phyloP scores from a whole-genome alignment of 2,329 filamentous ascomycete species.

The Penicillium sp. region DNA sequence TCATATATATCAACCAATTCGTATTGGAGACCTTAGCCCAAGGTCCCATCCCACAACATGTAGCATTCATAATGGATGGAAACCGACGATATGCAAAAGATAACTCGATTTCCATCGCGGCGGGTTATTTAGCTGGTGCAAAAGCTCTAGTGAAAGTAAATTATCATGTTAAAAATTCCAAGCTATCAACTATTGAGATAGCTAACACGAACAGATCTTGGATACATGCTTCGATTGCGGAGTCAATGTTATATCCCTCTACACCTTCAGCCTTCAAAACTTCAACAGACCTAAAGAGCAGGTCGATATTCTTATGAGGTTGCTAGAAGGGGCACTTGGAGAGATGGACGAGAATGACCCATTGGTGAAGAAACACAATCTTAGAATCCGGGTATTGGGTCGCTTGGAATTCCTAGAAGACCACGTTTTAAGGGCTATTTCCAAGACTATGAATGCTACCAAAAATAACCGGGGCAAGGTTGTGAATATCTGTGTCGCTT shows the following conservation, averaged over 20 bases:
- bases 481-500: conserved; percentile 1
- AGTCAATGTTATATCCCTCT: conserved; percentile 9
- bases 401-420: conserved; percentile 1
- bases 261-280: conserved; percentile 19
- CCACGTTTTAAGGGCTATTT: not conserved
- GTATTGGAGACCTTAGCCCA: not conserved
- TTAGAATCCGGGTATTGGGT: not conserved
- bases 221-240: not conserved
- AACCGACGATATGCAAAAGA: conserved; percentile 15
- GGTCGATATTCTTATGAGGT: conserved; percentile 4
- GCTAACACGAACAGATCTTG: not conserved
- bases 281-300: conserved; percentile 14
- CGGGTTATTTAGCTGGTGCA: not conserved
- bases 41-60: conserved; percentile 13
- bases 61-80: conserved; percentile 18
- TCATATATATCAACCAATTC: not conserved
- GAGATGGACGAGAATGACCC: not conserved
- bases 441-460: not conserved
- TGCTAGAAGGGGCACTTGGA: not conserved
- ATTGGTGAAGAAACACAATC: not conserved
- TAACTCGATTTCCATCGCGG: not conserved
- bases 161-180: not conserved
- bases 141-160: not conserved
- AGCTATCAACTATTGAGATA: not conserved
- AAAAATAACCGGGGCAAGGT: not conserved